These are phyloP conservation scores for Metarhizium rileyi DNA, from an alignment of 2,329 filamentous ascomycete genomes.

Conservation along the genomic window DNA sequence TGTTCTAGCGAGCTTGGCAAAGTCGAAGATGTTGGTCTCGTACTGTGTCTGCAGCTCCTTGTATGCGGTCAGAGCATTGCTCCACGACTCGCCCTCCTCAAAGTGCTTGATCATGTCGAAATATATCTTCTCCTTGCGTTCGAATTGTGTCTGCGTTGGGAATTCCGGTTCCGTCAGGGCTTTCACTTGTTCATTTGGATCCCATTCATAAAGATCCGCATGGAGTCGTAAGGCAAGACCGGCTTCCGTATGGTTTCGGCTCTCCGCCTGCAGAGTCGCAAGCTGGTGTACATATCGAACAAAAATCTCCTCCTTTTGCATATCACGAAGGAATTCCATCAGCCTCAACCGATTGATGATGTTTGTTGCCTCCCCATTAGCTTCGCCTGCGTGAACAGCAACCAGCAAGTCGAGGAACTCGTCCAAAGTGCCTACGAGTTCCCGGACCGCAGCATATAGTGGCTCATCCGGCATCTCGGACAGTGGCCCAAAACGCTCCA, in stretches of 20 bases:
- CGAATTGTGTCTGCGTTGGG: conserved; percentile 76
- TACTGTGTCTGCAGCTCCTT: conserved; percentile 89
- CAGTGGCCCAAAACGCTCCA: conserved; percentile 69
- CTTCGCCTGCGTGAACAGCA: conserved; percentile 73
- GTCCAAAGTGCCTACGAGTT: conserved; percentile 75
- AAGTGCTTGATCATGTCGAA: conserved; percentile 93
- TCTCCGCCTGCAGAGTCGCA: conserved; percentile 63
- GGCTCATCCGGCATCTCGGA: conserved; percentile 58
- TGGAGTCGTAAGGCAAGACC: conserved; percentile 83
- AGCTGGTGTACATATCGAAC: conserved; percentile 92
- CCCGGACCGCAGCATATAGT: conserved; percentile 65
- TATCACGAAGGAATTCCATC: conserved; percentile 94
- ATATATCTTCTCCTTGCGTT: conserved; percentile 85
- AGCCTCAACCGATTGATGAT: conserved; percentile 82
- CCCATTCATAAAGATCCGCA: conserved; percentile 89
- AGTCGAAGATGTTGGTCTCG: conserved; percentile 82
- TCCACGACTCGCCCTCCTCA: conserved; percentile 91
- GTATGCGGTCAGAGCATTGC: conserved; percentile 77
- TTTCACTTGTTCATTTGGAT: conserved; percentile 56
- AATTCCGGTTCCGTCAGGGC: conserved; percentile 66
- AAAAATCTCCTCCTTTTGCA: conserved; percentile 96
- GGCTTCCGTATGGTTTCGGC: conserved; percentile 75
- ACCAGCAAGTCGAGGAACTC: conserved; percentile 86
- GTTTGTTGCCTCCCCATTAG: conserved; percentile 63
- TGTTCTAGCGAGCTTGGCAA: conserved; percentile 78